Conservation (phyloP, 257 asterid species). For the Solanum medicagineum region DNA sequence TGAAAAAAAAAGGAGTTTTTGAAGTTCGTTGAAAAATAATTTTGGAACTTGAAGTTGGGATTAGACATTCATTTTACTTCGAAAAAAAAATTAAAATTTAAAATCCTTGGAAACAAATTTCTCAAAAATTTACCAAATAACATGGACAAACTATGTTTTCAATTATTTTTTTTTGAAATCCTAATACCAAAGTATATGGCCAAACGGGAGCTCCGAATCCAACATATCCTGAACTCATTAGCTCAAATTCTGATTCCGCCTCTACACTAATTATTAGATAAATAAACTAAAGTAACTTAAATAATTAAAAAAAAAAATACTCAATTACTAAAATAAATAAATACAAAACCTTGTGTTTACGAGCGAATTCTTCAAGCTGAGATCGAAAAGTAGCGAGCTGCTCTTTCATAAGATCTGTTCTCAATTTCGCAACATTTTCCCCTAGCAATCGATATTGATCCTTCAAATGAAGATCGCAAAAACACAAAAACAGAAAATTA, state of each 20-base stretch:
- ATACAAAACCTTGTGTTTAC: conserved; percentile 69
- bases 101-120: neutral
- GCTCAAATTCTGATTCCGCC: neutral
- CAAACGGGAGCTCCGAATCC: neutral
- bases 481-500: neutral
- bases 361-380: conserved; percentile 91
- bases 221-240: neutral
- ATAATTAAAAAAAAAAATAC: neutral
- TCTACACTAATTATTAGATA: neutral
- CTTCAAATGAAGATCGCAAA: conserved; percentile 16
- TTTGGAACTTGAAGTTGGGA: no score
- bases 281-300: neutral
- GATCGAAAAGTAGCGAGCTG: conserved; percentile 92
- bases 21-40: neutral
- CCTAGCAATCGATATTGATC: conserved; percentile 83
- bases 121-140: neutral
- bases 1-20: no score
- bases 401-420: conserved; percentile 92
- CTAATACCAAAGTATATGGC: neutral
- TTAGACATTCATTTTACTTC: no score
- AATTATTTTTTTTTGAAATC: no score
- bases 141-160: neutral
- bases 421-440: conserved; percentile 91
- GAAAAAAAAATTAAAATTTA: neutral
- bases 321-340: neutral